A percentile compares a stretch with the other conserved stretches of the same genome.
Conservation (phyloP, 139 green algal species). For the Trebouxia sp. region DNA sequence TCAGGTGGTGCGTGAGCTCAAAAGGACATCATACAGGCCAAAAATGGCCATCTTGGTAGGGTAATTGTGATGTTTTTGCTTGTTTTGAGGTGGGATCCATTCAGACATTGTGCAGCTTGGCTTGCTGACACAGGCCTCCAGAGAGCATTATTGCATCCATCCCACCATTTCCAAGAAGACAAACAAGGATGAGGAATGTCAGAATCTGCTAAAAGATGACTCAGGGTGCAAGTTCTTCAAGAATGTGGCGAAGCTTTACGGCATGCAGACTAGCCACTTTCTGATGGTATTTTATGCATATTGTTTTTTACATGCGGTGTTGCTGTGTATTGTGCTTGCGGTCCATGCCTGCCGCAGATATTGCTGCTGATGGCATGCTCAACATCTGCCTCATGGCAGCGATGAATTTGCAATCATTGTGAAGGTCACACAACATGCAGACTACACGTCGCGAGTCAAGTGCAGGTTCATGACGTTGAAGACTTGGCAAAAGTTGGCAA, state of each 20-base stretch:
- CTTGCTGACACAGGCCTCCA: conserved; percentile 54
- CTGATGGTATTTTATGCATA: background rate
- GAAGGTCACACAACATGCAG: too few relatives aligned
- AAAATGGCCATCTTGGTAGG: conserved; percentile 85
- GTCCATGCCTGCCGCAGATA: background rate
- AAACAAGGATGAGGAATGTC: conserved; percentile 76
- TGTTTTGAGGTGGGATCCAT: background rate
- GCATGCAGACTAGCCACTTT: conserved; percentile 9
- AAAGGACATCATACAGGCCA: conserved; percentile 75
- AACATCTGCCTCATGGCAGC: background rate
- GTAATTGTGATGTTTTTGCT: background rate
- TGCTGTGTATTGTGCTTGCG: background rate
- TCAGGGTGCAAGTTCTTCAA: conserved; percentile 59
- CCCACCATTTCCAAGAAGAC: conserved; percentile 48
- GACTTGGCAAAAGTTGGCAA: conserved; percentile 72
- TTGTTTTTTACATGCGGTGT: background rate
- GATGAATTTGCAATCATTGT: too few relatives aligned
- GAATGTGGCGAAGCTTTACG: conserved; percentile 37
- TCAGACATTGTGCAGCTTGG: background rate
- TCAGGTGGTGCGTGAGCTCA: conserved; percentile 90
- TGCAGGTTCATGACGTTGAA: conserved; percentile 90
- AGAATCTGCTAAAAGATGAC: conserved; percentile 68
- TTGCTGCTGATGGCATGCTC: background rate
- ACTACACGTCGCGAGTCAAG: too few relatives aligned
- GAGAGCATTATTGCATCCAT: conserved; percentile 92